Percentiles rank a stretch among this genome's conserved stretches.
These are phyloP conservation scores for Cymbopogon citratus DNA, from an alignment of 176 grass and related monocot species.

Conservation along the genomic window DNA sequence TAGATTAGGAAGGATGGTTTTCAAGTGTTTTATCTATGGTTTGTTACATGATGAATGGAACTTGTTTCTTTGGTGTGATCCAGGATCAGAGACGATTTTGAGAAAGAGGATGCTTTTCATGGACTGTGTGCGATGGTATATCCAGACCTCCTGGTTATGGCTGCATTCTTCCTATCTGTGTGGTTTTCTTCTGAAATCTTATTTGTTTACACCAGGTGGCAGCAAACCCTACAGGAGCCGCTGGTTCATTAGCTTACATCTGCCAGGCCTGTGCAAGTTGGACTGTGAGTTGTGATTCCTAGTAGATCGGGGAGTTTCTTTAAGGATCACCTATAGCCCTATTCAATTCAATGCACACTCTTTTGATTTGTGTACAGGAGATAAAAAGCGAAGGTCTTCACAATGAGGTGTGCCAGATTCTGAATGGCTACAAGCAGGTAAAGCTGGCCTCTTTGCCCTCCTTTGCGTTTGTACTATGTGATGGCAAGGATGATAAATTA, in stretches of 20 bases:
- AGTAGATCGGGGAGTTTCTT: neutral
- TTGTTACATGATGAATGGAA: neutral
- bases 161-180: neutral
- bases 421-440: slow-evolving; percentile 98
- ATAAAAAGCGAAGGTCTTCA: slow-evolving; percentile 86
- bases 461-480: neutral
- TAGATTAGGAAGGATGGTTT: neutral
- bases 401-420: slow-evolving; percentile 78
- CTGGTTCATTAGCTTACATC: slow-evolving; percentile 60
- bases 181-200: neutral
- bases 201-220: slow-evolving; percentile 46
- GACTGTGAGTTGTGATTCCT: slow-evolving; percentile 49
- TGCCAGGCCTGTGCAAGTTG: slow-evolving; percentile 92
- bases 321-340: neutral
- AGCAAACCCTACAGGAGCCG: slow-evolving; percentile 67
- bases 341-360: neutral
- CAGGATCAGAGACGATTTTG: slow-evolving; percentile 98
- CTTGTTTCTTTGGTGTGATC: slow-evolving; percentile 13
- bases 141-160: neutral
- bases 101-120: slow-evolving; percentile 97
- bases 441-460: neutral
- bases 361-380: slow-evolving; percentile 48
- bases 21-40: slow-evolving; percentile 1
- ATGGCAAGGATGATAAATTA: neutral
- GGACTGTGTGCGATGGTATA: slow-evolving; percentile 91